Conservation (phyloP, 1,284 basidiomycete species). For the Xanthoconium separans region DNA sequence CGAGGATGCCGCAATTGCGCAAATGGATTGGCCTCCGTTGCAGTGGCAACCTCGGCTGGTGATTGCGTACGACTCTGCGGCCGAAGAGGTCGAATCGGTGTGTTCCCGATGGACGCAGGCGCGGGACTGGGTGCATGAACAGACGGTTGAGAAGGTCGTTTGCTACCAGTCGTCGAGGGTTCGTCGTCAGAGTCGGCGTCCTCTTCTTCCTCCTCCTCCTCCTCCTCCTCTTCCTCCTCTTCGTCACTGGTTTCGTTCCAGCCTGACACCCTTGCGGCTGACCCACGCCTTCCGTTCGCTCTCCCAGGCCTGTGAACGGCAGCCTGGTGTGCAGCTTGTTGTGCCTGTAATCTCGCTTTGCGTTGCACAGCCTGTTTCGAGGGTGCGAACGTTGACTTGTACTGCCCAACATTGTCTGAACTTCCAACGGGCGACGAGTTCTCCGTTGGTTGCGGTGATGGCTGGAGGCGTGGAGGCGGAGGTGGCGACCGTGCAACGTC, state of each 20-base stretch:
- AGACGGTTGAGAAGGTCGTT: conserved; percentile 27
- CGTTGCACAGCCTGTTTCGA: conserved; percentile 80
- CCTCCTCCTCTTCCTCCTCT: conserved; percentile 79
- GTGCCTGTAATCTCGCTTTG: conserved; percentile 78
- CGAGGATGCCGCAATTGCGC: conserved; percentile 38
- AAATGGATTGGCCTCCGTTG: conserved; percentile 35
- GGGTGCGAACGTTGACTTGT: conserved; percentile 81
- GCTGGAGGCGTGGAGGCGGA: conserved; percentile 29
- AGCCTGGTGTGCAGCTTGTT: conserved; percentile 74
- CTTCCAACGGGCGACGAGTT: conserved; percentile 11
- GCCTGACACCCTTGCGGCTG: conserved; percentile 42
- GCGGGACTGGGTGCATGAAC: conserved; percentile 20
- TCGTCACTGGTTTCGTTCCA: conserved; percentile 80
- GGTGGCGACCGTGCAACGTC: conserved; percentile 14
- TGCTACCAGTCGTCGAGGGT: conserved; percentile 35
- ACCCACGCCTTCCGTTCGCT: conserved; percentile 54
- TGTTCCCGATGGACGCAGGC: conserved; percentile 24
- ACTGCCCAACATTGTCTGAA: conserved; percentile 37
- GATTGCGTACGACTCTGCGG: conserved; percentile 32
- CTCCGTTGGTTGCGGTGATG: conserved; percentile 20
- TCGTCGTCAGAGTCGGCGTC: conserved; percentile 65
- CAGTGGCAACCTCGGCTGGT: conserved; percentile 29
- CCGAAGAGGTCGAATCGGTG: conserved; percentile 30
- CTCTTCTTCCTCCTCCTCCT: conserved; percentile 72
- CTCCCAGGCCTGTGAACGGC: conserved; percentile 73